phyloP scores from a whole-genome alignment of 495 filamentous ascomycete species.

The Hypoxylon crocopeplum region DNA sequence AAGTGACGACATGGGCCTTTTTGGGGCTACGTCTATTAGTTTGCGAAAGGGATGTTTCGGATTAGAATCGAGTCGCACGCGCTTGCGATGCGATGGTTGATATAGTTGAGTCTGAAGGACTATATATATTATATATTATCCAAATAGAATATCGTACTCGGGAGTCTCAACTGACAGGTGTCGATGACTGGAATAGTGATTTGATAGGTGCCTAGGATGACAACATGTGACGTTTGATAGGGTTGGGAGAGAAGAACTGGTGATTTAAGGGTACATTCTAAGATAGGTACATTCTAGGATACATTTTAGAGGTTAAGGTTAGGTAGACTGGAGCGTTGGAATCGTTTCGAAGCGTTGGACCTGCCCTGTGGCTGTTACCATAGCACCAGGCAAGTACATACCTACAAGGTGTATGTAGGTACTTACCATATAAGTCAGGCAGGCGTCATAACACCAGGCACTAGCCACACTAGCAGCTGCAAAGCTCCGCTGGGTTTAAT shows the following conservation, averaged over 20 bases:
- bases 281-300: neutral
- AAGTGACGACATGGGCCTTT: slow-evolving; percentile 27
- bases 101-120: no score
- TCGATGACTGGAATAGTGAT: no score
- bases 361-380: slow-evolving; percentile 29
- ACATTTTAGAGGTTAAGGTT: neutral
- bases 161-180: no score
- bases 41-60: slow-evolving; percentile 20
- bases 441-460: slow-evolving; percentile 36
- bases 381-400: slow-evolving; percentile 1
- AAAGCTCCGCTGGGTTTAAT: slow-evolving; percentile 10
- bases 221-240: slow-evolving; percentile 26
- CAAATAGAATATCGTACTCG: no score
- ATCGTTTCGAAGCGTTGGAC: neutral
- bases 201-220: slow-evolving; percentile 9
- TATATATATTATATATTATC: no score
- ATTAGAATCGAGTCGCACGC: slow-evolving; percentile 3
- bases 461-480: no score
- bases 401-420: neutral
- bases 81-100: no score
- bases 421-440: slow-evolving; percentile 7
- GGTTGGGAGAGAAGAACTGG: neutral
- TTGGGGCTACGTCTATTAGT: neutral
- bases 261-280: no score
- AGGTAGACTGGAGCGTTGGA: neutral